A percentile compares a stretch with the other conserved stretches of the same genome.
These are phyloP conservation scores for Blumeria graminis DNA, from an alignment of 2,329 filamentous ascomycete species.

Conservation along the genomic window DNA sequence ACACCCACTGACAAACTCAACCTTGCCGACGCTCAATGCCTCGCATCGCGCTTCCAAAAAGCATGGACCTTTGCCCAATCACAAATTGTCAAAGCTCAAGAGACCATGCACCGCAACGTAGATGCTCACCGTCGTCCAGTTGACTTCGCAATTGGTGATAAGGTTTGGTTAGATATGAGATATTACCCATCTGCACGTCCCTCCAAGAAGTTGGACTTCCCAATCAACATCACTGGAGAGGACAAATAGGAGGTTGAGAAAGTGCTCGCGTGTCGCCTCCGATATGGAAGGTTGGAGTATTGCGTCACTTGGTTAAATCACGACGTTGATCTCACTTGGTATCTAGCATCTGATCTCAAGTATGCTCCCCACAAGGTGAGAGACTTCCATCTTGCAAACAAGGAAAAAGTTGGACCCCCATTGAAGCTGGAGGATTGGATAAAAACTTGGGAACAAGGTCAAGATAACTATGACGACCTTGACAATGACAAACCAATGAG, in stretches of 20 bases:
- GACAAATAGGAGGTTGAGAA: not conserved
- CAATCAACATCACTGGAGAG: not conserved
- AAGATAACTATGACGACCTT: not conserved
- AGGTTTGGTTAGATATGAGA: not conserved
- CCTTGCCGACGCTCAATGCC: not conserved
- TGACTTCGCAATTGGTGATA: not conserved
- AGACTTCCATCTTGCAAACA: too few species aligned
- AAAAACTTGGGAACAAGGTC: not conserved
- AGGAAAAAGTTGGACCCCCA: too few species aligned
- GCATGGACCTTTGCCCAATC: not conserved
- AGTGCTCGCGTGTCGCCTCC: not conserved
- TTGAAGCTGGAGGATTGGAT: not conserved
- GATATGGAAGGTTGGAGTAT: not conserved
- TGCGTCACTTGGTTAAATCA: not conserved
- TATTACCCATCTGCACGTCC: not conserved
- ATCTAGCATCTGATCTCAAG: too few species aligned
- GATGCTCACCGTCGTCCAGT: not conserved
- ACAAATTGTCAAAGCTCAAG: not conserved
- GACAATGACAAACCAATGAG: not conserved
- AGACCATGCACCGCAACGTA: not conserved
- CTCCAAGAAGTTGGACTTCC: not conserved
- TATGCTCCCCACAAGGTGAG: not conserved
- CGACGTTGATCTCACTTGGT: too few species aligned
- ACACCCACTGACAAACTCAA: not conserved
- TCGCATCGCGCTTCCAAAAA: not conserved